phyloP scores from a whole-genome alignment of 257 asterid species.

The Solanum appendiculatum region DNA sequence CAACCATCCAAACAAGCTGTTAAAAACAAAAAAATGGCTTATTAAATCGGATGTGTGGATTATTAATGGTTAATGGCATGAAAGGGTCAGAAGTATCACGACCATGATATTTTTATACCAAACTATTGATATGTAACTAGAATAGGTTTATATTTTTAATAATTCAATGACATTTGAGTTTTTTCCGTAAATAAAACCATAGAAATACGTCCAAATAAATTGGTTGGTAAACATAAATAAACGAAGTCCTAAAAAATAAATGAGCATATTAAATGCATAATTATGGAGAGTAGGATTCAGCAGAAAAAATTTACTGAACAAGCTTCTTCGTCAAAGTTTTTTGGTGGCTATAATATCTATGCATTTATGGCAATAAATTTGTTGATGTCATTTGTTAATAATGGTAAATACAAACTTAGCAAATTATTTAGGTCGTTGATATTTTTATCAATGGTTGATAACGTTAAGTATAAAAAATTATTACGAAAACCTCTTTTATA shows the following conservation, averaged over 20 bases:
- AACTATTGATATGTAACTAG: too few species aligned
- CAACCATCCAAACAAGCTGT: too few species aligned
- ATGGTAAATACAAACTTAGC: background rate
- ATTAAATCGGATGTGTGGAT: too few species aligned
- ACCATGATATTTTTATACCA: too few species aligned
- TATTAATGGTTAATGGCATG: too few species aligned
- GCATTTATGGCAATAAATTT: background rate
- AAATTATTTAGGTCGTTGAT: background rate
- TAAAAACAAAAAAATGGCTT: too few species aligned
- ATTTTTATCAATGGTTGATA: background rate
- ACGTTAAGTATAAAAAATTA: background rate
- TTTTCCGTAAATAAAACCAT: background rate
- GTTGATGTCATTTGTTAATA: background rate
- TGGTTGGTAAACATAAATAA: background rate
- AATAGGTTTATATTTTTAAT: too few species aligned
- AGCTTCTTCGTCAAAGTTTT: background rate
- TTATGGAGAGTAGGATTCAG: background rate
- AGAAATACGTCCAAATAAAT: background rate
- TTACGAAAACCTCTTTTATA: background rate
- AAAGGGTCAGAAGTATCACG: too few species aligned
- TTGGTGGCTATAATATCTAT: background rate
- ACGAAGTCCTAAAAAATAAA: background rate
- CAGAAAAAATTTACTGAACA: background rate
- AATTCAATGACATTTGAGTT: too few species aligned
- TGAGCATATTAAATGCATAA: background rate